A percentile compares a stretch with the other conserved stretches of the same genome.
These are phyloP conservation scores for Cicer judaicum DNA, from an alignment of 306 rosid species.

Conservation along the genomic window DNA sequence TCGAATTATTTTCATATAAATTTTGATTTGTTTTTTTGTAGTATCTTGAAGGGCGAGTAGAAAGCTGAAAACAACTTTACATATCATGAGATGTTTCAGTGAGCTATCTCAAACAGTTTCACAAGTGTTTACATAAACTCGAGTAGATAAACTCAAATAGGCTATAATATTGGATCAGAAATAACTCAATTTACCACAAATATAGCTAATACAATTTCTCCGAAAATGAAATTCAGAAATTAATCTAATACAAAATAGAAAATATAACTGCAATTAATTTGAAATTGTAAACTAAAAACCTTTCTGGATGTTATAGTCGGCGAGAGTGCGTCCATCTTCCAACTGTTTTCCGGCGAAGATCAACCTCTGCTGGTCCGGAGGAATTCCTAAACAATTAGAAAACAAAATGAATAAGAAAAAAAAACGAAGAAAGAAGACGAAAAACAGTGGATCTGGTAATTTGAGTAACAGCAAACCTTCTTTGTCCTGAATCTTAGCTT, in stretches of 20 bases:
- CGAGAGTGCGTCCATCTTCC: slow-evolving; percentile 98
- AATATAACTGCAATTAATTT: neutral
- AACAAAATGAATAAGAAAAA: neutral
- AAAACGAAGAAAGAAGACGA: neutral
- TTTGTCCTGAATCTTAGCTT: slow-evolving; percentile 94
- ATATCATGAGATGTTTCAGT: too few species aligned
- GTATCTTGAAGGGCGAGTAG: too few species aligned
- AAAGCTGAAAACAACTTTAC: too few species aligned
- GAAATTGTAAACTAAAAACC: slow-evolving; percentile 53
- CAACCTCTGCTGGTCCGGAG: slow-evolving; percentile 97
- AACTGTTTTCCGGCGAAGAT: slow-evolving; percentile 98
- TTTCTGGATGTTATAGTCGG: slow-evolving; percentile 95
- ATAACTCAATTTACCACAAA: neutral
- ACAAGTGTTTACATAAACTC: too few species aligned
- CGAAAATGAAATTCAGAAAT: neutral
- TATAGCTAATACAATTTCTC: neutral
- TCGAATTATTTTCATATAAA: too few species aligned
- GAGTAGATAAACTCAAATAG: too few species aligned
- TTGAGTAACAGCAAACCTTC: slow-evolving; percentile 56
- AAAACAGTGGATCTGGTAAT: neutral
- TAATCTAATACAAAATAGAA: neutral
- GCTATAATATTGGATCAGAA: too few species aligned
- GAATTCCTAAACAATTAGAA: slow-evolving; percentile 60
- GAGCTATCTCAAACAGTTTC: too few species aligned
- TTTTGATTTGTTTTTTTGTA: too few species aligned